Evolutionary conservation across 257 asterid species (phyloP).

Genomic region (Anisodus tanguticus): DNA sequence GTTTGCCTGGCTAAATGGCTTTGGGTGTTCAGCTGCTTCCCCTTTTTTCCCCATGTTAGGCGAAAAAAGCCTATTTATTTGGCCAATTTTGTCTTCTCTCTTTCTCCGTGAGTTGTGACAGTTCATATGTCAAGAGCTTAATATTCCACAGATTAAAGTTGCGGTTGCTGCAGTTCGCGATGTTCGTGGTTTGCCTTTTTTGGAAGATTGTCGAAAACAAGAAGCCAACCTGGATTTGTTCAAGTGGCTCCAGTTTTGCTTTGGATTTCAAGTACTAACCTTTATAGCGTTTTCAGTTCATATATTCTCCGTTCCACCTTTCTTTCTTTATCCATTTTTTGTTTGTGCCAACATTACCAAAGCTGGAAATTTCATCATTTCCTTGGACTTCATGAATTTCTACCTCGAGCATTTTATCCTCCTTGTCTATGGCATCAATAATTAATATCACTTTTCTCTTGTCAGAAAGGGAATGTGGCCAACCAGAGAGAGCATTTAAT

Average conservation of each 20-base stretch:
- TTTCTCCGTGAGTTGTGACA: conserved; percentile 26
- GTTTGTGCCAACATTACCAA: conserved; percentile 6
- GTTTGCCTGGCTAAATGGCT: background rate
- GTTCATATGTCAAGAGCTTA: conserved; percentile 22
- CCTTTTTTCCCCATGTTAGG: conserved; percentile 5
- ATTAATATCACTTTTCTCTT: conserved; percentile 32
- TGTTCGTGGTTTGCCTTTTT: conserved; percentile 81
- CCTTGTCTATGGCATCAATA: background rate
- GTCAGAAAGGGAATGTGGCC: conserved; percentile 83
- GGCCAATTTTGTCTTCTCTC: background rate
- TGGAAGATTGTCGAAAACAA: conserved; percentile 60
- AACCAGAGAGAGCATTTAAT: conserved; percentile 97
- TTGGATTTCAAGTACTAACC: conserved; percentile 80
- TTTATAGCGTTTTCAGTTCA: background rate
- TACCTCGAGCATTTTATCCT: background rate
- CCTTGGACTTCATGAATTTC: background rate
- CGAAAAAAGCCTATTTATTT: background rate
- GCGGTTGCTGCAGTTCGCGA: conserved; percentile 73
- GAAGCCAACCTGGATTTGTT: conserved; percentile 66
- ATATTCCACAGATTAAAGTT: conserved; percentile 66
- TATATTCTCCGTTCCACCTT: conserved; percentile 10
- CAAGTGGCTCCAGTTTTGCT: conserved; percentile 88
- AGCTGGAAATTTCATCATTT: background rate
- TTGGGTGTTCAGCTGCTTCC: background rate
- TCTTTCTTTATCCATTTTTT: background rate